These are phyloP conservation scores for Alternaria novae-zelandiae DNA, from an alignment of 2,329 filamentous ascomycete species.

Conservation along the genomic window DNA sequence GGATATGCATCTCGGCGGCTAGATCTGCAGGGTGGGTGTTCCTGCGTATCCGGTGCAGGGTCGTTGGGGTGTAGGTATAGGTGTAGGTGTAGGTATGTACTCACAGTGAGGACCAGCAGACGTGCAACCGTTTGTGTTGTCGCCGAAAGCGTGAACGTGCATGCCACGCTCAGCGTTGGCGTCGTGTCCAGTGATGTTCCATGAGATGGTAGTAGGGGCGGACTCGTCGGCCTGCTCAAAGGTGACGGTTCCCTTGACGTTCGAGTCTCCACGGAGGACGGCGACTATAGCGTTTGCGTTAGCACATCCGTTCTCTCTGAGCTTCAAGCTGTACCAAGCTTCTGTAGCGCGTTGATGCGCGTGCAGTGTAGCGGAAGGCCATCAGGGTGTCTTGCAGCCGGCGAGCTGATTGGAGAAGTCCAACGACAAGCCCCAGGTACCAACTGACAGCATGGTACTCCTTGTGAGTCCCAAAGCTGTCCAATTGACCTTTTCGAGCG, in stretches of 20 bases:
- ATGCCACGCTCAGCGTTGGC: conserved; percentile 95
- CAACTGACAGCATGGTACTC: conserved; percentile 35
- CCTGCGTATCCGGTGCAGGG: background rate
- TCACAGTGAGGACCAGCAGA: conserved; percentile 96
- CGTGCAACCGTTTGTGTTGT: conserved; percentile 99
- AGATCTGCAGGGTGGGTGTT: background rate
- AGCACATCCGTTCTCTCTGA: conserved; percentile 2
- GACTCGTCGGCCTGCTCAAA: conserved; percentile 92
- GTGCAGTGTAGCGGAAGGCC: conserved; percentile 12
- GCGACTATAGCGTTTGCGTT: conserved; percentile 67
- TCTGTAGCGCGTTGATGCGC: background rate
- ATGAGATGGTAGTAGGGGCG: conserved; percentile 83
- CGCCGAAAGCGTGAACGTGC: conserved; percentile 98
- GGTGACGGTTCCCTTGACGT: conserved; percentile 88
- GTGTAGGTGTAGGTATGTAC: conserved; percentile 37
- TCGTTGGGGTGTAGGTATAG: background rate
- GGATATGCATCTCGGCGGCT: background rate
- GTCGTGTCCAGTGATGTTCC: conserved; percentile 91
- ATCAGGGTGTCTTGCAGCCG: conserved; percentile 36
- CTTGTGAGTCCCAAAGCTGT: conserved; percentile 6
- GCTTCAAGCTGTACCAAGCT: background rate
- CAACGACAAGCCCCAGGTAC: conserved; percentile 12
- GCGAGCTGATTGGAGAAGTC: conserved; percentile 32
- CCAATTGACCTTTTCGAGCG: conserved; percentile 28
- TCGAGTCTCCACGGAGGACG: conserved; percentile 97